Conservation (phyloP, 306 rosid genomes). For the Acacia acuminata region DNA sequence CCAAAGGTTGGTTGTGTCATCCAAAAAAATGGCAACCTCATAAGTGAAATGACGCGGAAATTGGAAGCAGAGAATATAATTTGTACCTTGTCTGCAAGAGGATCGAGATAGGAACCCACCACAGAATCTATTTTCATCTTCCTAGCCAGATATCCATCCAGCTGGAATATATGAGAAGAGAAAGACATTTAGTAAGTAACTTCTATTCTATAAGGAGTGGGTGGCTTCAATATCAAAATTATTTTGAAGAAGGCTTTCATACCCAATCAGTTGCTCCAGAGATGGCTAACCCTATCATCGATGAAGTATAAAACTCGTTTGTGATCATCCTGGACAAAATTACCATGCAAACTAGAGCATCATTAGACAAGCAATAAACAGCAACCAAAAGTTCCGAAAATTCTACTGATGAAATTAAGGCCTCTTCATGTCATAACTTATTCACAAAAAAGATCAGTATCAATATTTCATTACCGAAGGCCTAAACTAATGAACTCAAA, state of each 20-base stretch:
- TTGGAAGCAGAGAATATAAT: constrained; percentile 3
- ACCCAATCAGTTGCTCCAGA: constrained; percentile 96
- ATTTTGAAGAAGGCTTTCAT: constrained; percentile 1
- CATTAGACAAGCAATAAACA: not conserved
- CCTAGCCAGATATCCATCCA: constrained; percentile 89
- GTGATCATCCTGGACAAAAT: constrained; percentile 66
- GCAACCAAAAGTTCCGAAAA: not conserved
- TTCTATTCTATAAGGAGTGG: not conserved
- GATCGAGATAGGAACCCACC: constrained; percentile 96
- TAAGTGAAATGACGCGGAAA: not conserved
- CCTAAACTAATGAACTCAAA: not conserved
- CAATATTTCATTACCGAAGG: not conserved
- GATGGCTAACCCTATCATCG: constrained; percentile 79
- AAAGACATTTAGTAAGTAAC: not conserved
- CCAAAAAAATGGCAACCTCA: not conserved
- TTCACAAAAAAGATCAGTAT: not conserved
- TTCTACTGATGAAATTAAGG: not conserved
- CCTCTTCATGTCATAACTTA: not conserved
- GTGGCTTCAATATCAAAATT: not conserved
- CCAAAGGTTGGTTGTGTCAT: not conserved
- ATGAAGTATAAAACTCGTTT: constrained; percentile 69
- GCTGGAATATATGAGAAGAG: constrained; percentile 44
- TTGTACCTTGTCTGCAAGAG: constrained; percentile 92
- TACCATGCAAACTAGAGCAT: constrained; percentile 10
- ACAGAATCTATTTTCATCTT: constrained; percentile 90